These are phyloP conservation scores for Malus hybrid DNA, from an alignment of 331 rosid genomes.

Conservation along the genomic window DNA sequence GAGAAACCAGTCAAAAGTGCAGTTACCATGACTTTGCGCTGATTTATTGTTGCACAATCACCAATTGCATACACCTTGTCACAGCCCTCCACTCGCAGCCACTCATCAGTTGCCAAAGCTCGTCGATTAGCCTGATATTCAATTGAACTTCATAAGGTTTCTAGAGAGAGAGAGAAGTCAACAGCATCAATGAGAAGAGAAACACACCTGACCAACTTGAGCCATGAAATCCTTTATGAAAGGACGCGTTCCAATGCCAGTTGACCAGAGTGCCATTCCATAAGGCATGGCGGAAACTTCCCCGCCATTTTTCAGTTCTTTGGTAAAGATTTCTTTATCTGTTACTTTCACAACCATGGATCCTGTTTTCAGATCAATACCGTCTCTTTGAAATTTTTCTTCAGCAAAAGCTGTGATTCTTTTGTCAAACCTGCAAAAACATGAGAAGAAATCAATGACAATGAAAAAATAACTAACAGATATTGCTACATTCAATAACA, in stretches of 20 bases:
- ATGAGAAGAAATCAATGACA: slow-evolving; percentile 3
- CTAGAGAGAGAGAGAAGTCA: not conserved
- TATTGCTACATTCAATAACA: not conserved
- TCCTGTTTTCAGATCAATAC: slow-evolving; percentile 87
- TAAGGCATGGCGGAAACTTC: slow-evolving; percentile 57
- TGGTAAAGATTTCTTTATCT: slow-evolving; percentile 68
- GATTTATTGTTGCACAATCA: slow-evolving; percentile 95
- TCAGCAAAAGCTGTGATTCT: slow-evolving; percentile 91
- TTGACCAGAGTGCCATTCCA: slow-evolving; percentile 98
- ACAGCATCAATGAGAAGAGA: slow-evolving; percentile 2
- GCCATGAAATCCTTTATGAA: slow-evolving; percentile 71
- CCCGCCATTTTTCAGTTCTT: slow-evolving; percentile 80
- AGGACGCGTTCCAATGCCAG: slow-evolving; percentile 95
- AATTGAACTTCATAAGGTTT: not conserved
- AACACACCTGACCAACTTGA: slow-evolving; percentile 82
- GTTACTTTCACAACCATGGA: slow-evolving; percentile 88
- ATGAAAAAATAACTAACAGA: not conserved
- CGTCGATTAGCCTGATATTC: slow-evolving; percentile 70
- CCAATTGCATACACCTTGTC: slow-evolving; percentile 78
- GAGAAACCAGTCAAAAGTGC: not conserved
- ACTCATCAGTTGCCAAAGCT: slow-evolving; percentile 87
- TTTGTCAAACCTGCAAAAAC: slow-evolving; percentile 77
- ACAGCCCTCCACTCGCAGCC: slow-evolving; percentile 95
- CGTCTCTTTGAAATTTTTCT: slow-evolving; percentile 72
- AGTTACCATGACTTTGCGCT: slow-evolving; percentile 88